Base-by-base conservation (phyloP, 176 grass and related monocot species). In the Zea luxurians region DNA sequence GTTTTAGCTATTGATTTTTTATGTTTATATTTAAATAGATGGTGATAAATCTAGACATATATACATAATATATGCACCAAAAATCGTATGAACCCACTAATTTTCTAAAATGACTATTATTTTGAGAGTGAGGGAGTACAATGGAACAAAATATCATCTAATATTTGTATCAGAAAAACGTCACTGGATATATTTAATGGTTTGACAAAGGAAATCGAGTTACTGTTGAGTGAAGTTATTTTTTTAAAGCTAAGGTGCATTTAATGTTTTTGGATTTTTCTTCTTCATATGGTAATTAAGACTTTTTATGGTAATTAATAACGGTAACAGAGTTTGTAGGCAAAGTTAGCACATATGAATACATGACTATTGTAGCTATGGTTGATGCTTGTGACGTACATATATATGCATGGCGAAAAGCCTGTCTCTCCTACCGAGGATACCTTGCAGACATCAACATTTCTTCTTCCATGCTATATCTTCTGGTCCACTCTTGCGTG, bases 391-490 rank as follows among this genome's bases (percentile, higher is more conserved):
- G 8, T 65, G 7, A 63, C 1, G 13, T 53, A 4, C 13, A 27
- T 27, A 27, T 27, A 27, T 27, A 7, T 42, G 9, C 61, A 37
- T 15, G 2, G 63, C 13, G 6, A 8, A 68, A 45, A 20, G 0
- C 0, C 11, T 18, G 0, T 10, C 66, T 12, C 10, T 46, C 4
- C 4, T 46, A 68, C 17, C 66, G 66, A 46, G 66, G 66, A 43
- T 68, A 68, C 66, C 66, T 68, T 12, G 66, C n/a, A 46, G 66
- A 68, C 66, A 68, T 46, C 66, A 68, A 68, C 2, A 68, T 46
- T 68, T 68, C 66, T 21, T 68, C 66, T 68, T 68, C 66, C 42
- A 68, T 21, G 16, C 42, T 68, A 68, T 68, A 68, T 21, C 42
- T 68, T 68, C 42, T 68, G 66, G 2, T 68, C 3, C 17, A 68